Conservation (phyloP, 2,329 filamentous ascomycete genomes). For the Penicillium sp. region DNA sequence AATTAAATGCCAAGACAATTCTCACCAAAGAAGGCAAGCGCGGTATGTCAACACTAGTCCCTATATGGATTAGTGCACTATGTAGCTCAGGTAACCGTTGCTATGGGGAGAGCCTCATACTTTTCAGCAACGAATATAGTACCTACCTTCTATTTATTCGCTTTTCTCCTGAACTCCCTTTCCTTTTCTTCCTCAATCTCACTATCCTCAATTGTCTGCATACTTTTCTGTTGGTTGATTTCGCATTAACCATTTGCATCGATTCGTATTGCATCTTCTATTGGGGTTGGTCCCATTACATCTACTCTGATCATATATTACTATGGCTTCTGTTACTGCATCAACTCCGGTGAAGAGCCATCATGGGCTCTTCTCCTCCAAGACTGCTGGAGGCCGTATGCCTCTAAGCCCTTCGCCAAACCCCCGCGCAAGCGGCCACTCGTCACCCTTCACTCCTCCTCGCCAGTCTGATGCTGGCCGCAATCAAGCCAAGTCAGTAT, state of each 20-base stretch:
- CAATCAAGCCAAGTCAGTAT: conserved; percentile 65
- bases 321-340: conserved; percentile 79
- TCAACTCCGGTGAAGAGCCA: conserved; percentile 95
- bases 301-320: conserved; percentile 30
- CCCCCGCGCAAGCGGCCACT: conserved; percentile 57
- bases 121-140: conserved; percentile 23
- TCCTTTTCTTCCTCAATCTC: conserved; percentile 18
- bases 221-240: conserved; percentile 21
- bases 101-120: conserved; percentile 33
- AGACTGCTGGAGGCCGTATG: conserved; percentile 91
- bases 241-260: conserved; percentile 32
- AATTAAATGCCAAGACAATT: conserved; percentile 24
- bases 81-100: conserved; percentile 42
- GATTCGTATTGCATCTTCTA: conserved; percentile 25
- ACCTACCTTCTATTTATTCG: conserved; percentile 38
- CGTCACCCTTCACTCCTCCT: conserved; percentile 74
- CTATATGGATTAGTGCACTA: conserved; percentile 33
- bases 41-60: conserved; percentile 44
- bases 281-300: conserved; percentile 24
- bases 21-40: conserved; percentile 51
- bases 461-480: conserved; percentile 58
- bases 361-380: conserved; percentile 84
- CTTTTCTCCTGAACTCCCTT: conserved; percentile 22
- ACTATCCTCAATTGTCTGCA: conserved; percentile 26
- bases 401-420: conserved; percentile 85